A percentile compares a stretch with the other conserved stretches of the same genome.
Evolutionary conservation across 305 asterid species (phyloP).

Genomic region (Withania somnifera): DNA sequence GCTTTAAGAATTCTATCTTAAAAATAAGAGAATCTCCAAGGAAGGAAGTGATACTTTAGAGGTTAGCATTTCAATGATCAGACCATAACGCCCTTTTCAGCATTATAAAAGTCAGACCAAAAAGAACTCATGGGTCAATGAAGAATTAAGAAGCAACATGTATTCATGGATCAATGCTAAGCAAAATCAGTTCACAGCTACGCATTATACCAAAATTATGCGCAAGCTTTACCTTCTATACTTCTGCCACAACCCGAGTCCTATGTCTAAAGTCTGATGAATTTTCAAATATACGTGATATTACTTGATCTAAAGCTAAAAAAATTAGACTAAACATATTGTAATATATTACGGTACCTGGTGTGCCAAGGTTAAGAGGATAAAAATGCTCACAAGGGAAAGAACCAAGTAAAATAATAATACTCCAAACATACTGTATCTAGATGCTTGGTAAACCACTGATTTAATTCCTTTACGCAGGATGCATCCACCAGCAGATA

Average conservation of each 20-base stretch:
- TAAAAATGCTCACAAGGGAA: neutral
- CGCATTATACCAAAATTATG: neutral
- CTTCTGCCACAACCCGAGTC: neutral
- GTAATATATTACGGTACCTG: neutral
- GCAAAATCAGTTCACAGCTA: neutral
- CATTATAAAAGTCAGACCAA: neutral
- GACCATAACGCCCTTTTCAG: neutral
- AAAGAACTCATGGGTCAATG: neutral
- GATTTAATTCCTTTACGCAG: constrained; percentile 80
- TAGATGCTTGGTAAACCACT: constrained; percentile 83
- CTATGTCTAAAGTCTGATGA: neutral
- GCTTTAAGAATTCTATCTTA: neutral
- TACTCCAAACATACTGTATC: constrained; percentile 50
- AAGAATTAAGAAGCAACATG: neutral
- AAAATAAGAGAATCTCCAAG: neutral
- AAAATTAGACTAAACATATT: neutral
- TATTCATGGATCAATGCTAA: neutral
- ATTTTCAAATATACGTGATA: neutral
- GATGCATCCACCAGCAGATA: constrained; percentile 77
- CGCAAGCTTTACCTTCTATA: neutral
- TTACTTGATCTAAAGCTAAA: neutral
- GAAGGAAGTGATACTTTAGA: neutral
- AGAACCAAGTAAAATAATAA: neutral
- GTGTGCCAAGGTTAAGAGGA: neutral
- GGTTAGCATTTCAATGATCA: neutral